These are phyloP conservation scores for Exserohilum rostratum DNA, from an alignment of 2,329 filamentous ascomycete species.

Conservation along the genomic window DNA sequence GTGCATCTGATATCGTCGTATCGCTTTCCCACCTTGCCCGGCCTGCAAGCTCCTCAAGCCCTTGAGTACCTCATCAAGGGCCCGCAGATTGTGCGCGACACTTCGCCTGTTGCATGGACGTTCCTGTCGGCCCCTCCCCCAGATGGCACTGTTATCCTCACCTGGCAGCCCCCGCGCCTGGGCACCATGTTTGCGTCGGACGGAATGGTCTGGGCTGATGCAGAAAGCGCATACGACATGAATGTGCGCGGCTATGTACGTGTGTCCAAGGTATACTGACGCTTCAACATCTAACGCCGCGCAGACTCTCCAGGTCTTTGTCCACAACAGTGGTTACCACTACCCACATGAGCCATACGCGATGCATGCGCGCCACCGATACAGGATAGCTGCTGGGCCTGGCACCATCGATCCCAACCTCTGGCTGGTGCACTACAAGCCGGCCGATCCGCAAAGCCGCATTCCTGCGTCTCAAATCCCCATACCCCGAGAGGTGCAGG, in stretches of 20 bases:
- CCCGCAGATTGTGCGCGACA: conserved; percentile 82
- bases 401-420: conserved; percentile 77
- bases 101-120: conserved; percentile 89
- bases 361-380: conserved; percentile 80
- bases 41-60: conserved; percentile 75
- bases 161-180: conserved; percentile 79
- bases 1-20: conserved; percentile 87
- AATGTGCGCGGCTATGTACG: conserved; percentile 72
- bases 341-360: conserved; percentile 74
- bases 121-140: conserved; percentile 78
- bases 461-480: conserved; percentile 72
- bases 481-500: conserved; percentile 63
- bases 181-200: conserved; percentile 83
- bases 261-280: conserved; percentile 7
- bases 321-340: conserved; percentile 80
- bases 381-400: conserved; percentile 78
- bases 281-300: conserved; percentile 7
- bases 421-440: conserved; percentile 90
- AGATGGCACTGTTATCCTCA: conserved; percentile 81
- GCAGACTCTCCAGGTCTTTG: conserved; percentile 88
- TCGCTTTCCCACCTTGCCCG: conserved; percentile 75
- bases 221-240: conserved; percentile 77
- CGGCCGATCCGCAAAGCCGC: conserved; percentile 74
- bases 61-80: conserved; percentile 83
- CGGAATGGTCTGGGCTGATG: conserved; percentile 88